Conservation (phyloP, 345 rosid species). For the Euclidium syriacum region DNA sequence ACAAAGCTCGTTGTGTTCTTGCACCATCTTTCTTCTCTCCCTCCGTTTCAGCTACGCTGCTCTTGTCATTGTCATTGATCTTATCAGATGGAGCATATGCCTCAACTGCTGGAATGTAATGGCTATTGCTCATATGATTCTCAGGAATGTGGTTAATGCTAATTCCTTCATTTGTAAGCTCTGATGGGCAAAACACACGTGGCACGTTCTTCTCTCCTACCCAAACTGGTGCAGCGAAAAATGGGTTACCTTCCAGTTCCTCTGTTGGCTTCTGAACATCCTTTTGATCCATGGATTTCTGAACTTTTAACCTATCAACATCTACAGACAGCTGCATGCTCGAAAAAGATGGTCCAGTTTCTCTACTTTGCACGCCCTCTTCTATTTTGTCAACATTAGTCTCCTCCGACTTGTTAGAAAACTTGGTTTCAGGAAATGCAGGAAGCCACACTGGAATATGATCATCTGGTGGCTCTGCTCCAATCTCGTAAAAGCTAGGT, state of each 20-base stretch:
- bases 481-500: conserved; percentile 47
- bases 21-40: conserved; percentile 31
- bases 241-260: conserved; percentile 51
- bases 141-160: conserved; percentile 28
- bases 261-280: conserved; percentile 34
- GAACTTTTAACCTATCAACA: conserved; percentile 43
- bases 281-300: conserved; percentile 32
- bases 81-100: conserved; percentile 50
- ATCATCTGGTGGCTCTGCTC: conserved; percentile 62
- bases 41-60: conserved; percentile 35
- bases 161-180: conserved; percentile 36
- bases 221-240: conserved; percentile 64
- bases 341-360: conserved; percentile 32
- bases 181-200: conserved; percentile 40
- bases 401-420: conserved; percentile 27
- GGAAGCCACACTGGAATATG: conserved; percentile 89
- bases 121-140: conserved; percentile 24
- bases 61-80: conserved; percentile 36
- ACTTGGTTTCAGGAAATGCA: conserved; percentile 58
- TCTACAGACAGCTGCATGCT: conserved; percentile 40
- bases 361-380: conserved; percentile 27
- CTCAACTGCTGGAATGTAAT: conserved; percentile 38
- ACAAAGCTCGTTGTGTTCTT: conserved; percentile 40
- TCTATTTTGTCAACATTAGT: conserved; percentile 28
- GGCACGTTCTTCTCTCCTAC: conserved; percentile 59